These are phyloP conservation scores for Hypsizygus marmoreus DNA, from an alignment of 768 basidiomycete species.

Conservation along the genomic window DNA sequence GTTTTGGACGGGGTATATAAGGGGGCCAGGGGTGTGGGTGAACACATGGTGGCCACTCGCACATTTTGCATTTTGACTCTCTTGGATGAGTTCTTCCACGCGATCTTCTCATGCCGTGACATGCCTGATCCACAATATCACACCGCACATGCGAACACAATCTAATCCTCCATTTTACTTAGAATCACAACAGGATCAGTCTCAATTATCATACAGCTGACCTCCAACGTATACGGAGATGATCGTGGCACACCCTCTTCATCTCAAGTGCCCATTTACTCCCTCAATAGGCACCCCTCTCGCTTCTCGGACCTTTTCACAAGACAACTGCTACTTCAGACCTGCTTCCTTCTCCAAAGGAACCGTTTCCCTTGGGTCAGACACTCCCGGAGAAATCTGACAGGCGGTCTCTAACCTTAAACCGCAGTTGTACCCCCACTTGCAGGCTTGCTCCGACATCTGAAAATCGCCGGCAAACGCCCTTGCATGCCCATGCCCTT, in stretches of 20 bases:
- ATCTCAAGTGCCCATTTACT: no score
- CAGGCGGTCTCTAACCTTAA: slow-evolving; percentile 16
- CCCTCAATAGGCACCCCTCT: slow-evolving; percentile 14
- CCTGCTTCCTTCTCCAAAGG: slow-evolving; percentile 16
- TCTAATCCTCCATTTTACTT: slow-evolving; percentile 6
- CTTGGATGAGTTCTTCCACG: slow-evolving; percentile 20
- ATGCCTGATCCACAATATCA: slow-evolving; percentile 29
- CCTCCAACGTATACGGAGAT: slow-evolving; percentile 33
- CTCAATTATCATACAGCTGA: no score
- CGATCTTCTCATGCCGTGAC: slow-evolving; percentile 38
- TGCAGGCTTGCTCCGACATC: not conserved
- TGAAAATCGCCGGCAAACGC: slow-evolving; percentile 7
- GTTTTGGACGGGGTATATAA: slow-evolving; percentile 29
- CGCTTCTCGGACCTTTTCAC: slow-evolving; percentile 10
- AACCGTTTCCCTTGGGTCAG: slow-evolving; percentile 11
- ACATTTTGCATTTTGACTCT: slow-evolving; percentile 14
- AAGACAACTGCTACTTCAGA: slow-evolving; percentile 2
- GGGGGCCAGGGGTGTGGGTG: slow-evolving; percentile 32
- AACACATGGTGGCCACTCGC: slow-evolving; percentile 41
- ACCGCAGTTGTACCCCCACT: slow-evolving; percentile 8
- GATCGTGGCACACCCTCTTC: slow-evolving; percentile 34
- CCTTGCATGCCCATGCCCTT: no score
- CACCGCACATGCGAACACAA: slow-evolving; percentile 20
- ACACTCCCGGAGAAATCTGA: slow-evolving; percentile 19
- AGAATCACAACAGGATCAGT: no score